phyloP scores from a whole-genome alignment of 331 rosid species.

The Quercus tomentella region DNA sequence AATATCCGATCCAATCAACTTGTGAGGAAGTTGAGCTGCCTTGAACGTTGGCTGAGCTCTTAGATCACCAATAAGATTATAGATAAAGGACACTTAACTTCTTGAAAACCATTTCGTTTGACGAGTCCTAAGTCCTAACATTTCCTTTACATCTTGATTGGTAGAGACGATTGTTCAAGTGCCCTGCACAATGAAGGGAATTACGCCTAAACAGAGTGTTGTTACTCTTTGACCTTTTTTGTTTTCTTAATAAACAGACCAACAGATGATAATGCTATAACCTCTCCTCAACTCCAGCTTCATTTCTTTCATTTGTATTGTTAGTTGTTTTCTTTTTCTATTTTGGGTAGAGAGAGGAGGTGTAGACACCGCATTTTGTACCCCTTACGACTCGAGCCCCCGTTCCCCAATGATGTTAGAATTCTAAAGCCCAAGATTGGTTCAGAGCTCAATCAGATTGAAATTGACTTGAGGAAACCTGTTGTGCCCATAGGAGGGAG shows the following conservation, averaged over 20 bases:
- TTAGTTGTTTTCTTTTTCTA: too few relatives aligned
- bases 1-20: slow-evolving; percentile 6
- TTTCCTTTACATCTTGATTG: slow-evolving; percentile 27
- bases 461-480: too few relatives aligned
- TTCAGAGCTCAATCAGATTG: too few relatives aligned
- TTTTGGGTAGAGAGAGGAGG: too few relatives aligned
- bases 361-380: too few relatives aligned
- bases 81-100: slow-evolving; percentile 38
- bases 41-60: slow-evolving; percentile 17
- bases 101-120: slow-evolving; percentile 49
- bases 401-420: accelerated
- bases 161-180: slow-evolving; percentile 30
- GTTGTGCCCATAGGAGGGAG: too few relatives aligned
- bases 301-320: not conserved
- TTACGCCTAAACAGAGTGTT: slow-evolving; percentile 77
- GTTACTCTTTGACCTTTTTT: slow-evolving; percentile 69
- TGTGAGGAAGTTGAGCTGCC: slow-evolving; percentile 21
- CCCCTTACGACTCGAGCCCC: accelerated
- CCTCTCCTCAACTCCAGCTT: slow-evolving; percentile 4
- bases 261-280: not conserved
- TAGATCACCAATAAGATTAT: slow-evolving; percentile 28
- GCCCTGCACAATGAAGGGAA: slow-evolving; percentile 37
- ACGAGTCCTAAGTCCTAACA: slow-evolving; percentile 4
- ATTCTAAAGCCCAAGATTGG: too few relatives aligned
- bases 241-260: not conserved